These are phyloP conservation scores for Pyricularia sp. DNA, from an alignment of 2,329 filamentous ascomycete genomes.

Conservation along the genomic window DNA sequence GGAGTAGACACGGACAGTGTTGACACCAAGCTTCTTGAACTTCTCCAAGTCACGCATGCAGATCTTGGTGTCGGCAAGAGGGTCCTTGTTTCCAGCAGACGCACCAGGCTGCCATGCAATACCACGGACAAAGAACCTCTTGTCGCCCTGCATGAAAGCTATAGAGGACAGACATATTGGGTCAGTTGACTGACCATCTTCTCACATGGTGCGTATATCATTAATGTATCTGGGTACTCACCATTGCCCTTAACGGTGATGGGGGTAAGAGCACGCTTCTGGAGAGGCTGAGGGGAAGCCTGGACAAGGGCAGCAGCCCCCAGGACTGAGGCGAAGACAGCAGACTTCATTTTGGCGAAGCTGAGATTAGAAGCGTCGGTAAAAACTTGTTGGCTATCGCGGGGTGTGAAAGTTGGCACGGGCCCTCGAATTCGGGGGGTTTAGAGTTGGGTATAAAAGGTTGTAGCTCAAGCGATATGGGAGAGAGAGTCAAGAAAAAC, in stretches of 20 bases:
- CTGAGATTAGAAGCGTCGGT: neutral
- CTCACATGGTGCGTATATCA: neutral
- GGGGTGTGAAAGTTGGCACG: neutral
- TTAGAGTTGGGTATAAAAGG: slow-evolving; percentile 1
- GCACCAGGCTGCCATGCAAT: slow-evolving; percentile 57
- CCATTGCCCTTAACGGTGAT: slow-evolving; percentile 49
- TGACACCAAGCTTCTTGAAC: slow-evolving; percentile 81
- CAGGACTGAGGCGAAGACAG: slow-evolving; percentile 36
- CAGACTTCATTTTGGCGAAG: slow-evolving; percentile 36
- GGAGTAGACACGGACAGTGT: slow-evolving; percentile 87
- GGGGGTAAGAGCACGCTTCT: slow-evolving; percentile 41
- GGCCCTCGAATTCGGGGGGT: neutral
- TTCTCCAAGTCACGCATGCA: slow-evolving; percentile 74
- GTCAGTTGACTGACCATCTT: neutral
- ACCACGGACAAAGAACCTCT: slow-evolving; percentile 50
- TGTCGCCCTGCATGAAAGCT: slow-evolving; percentile 46
- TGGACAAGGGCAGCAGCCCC: slow-evolving; percentile 30
- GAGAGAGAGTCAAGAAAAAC: slow-evolving; percentile 6
- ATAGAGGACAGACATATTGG: slow-evolving; percentile 14
- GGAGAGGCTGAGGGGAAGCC: slow-evolving; percentile 35
- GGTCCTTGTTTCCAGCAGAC: slow-evolving; percentile 51
- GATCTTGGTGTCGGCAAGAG: slow-evolving; percentile 58
- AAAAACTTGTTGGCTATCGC: neutral
- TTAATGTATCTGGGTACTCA: slow-evolving; percentile 15
- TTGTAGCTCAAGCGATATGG: neutral